These are phyloP conservation scores for Iberis amara DNA, from an alignment of 441 rosid genomes.

Conservation along the genomic window DNA sequence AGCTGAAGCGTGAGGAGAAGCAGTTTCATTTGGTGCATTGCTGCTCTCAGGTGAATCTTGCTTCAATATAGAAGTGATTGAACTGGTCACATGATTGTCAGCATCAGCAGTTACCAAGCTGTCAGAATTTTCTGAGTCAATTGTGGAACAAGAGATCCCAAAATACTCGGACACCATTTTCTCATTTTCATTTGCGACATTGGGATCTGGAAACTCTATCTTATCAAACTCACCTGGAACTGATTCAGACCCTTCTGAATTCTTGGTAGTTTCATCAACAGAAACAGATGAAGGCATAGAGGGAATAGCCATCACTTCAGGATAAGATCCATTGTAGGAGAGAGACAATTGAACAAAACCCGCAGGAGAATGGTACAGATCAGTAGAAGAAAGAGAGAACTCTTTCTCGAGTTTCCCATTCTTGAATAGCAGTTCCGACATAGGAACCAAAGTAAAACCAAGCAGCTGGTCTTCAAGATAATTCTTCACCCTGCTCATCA, in stretches of 20 bases:
- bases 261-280: slow-evolving; percentile 38
- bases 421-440: slow-evolving; percentile 69
- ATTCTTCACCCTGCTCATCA: slow-evolving; percentile 98
- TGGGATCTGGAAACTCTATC: slow-evolving; percentile 98
- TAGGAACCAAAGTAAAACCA: slow-evolving; percentile 84
- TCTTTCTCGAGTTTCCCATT: slow-evolving; percentile 84
- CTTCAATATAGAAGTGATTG: slow-evolving; percentile 45
- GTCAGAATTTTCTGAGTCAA: slow-evolving; percentile 62
- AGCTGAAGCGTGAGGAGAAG: slow-evolving; percentile 58
- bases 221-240: slow-evolving; percentile 55
- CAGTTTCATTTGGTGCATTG: slow-evolving; percentile 58
- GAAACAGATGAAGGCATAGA: slow-evolving; percentile 38
- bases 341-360: slow-evolving; percentile 80
- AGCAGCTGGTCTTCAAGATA: slow-evolving; percentile 94
- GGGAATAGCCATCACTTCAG: slow-evolving; percentile 77
- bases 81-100: slow-evolving; percentile 46
- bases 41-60: slow-evolving; percentile 80
- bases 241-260: slow-evolving; percentile 43
- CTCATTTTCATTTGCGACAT: slow-evolving; percentile 77
- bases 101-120: slow-evolving; percentile 54
- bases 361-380: slow-evolving; percentile 90
- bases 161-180: slow-evolving; percentile 93
- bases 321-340: slow-evolving; percentile 71
- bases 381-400: slow-evolving; percentile 92
- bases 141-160: slow-evolving; percentile 47